Evolutionary conservation across 306 rosid genomes (phyloP).

Genomic region (Medicago arabica): DNA sequence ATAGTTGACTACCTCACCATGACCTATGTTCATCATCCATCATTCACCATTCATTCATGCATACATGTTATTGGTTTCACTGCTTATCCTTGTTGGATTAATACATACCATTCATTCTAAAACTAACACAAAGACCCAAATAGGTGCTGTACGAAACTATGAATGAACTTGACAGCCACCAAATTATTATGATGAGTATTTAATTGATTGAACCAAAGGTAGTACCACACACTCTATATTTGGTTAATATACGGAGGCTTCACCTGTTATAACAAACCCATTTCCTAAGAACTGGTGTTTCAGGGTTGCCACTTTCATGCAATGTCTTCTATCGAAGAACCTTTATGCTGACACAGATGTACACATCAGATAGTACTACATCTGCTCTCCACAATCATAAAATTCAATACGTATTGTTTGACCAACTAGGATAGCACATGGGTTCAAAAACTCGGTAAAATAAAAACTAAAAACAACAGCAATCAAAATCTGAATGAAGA

Average conservation of each 20-base stretch:
- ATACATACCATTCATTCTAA: constrained; percentile 21
- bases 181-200: constrained; percentile 18
- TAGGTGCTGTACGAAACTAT: constrained; percentile 43
- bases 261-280: constrained; percentile 34
- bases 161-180: constrained; percentile 40
- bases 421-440: constrained; percentile 25
- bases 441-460: background rate
- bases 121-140: constrained; percentile 40
- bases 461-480: background rate
- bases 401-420: constrained; percentile 36
- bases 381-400: constrained; percentile 34
- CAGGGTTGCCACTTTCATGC: constrained; percentile 47
- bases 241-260: constrained; percentile 27
- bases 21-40: constrained; percentile 27
- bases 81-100: constrained; percentile 18
- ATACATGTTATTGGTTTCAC: constrained; percentile 25
- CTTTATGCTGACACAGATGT: constrained; percentile 32
- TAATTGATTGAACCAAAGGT: constrained; percentile 12
- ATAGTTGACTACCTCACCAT: constrained; percentile 31
- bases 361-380: constrained; percentile 27
- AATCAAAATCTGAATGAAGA: constrained; percentile 2
- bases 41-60: constrained; percentile 24
- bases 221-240: constrained; percentile 34
- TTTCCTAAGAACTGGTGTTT: constrained; percentile 49
- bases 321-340: constrained; percentile 36